Percentiles rank a stretch among this genome's conserved stretches.
Conservation (phyloP, 2,329 filamentous ascomycete genomes). For the Aspergillus fischeri region DNA sequence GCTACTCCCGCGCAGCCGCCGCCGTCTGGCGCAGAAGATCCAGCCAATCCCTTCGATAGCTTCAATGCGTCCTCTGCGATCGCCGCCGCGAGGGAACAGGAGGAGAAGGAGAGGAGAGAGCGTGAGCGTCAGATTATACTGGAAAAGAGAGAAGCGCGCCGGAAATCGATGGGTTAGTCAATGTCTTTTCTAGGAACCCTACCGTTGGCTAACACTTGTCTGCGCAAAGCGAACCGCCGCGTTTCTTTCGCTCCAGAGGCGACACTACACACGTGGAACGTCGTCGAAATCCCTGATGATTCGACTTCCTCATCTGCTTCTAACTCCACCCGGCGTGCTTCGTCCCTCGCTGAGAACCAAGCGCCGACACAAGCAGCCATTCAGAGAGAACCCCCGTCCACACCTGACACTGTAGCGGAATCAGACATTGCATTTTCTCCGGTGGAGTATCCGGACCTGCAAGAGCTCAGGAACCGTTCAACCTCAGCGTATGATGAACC, state of each 20-base stretch:
- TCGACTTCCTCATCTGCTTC: constrained; percentile 72
- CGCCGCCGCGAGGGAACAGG: constrained; percentile 64
- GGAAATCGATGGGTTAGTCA: constrained; percentile 72
- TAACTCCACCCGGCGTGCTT: constrained; percentile 70
- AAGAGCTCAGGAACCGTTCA: constrained; percentile 51
- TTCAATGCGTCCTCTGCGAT: constrained; percentile 48
- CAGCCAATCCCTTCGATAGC: constrained; percentile 46
- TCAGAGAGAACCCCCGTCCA: constrained; percentile 57
- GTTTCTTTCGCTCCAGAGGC: constrained; percentile 97
- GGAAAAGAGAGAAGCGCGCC: constrained; percentile 77
- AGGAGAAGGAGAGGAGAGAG: constrained; percentile 60
- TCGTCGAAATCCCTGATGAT: constrained; percentile 83
- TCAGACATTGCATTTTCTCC: constrained; percentile 57
- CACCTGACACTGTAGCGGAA: constrained; percentile 58
- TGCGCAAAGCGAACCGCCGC: constrained; percentile 65
- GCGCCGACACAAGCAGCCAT: constrained; percentile 39
- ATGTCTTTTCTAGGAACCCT: neutral
- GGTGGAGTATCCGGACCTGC: constrained; percentile 60
- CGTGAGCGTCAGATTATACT: constrained; percentile 57
- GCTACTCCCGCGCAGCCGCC: constrained; percentile 35
- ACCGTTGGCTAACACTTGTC: constrained; percentile 14
- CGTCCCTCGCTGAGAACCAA: constrained; percentile 47
- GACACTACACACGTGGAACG: constrained; percentile 94
- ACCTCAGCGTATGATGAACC: constrained; percentile 47
- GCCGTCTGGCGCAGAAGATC: constrained; percentile 35